Percentiles rank a stretch among this genome's conserved stretches.
These are phyloP conservation scores for Irpex sp. DNA, from an alignment of 1,284 basidiomycete genomes.

Conservation along the genomic window DNA sequence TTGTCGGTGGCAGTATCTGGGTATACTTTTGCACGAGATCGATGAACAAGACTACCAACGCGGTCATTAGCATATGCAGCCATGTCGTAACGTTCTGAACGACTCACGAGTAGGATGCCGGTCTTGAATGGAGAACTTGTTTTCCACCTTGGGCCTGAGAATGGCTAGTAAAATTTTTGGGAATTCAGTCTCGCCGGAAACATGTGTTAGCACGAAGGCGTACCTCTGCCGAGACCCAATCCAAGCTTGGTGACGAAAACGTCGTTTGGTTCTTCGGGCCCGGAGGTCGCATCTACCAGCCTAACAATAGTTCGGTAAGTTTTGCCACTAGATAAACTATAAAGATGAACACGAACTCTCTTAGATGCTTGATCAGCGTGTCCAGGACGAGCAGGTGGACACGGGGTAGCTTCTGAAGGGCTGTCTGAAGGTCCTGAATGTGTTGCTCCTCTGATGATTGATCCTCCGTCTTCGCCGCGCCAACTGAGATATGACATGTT, in stretches of 20 bases:
- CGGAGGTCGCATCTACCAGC: constrained; percentile 61
- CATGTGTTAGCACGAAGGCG: constrained; percentile 28
- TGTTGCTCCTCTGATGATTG: constrained; percentile 53
- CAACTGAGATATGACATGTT: constrained; percentile 35
- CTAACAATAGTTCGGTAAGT: constrained; percentile 31
- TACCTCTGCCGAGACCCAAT: constrained; percentile 82
- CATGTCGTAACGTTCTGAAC: not conserved
- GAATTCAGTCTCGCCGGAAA: constrained; percentile 4
- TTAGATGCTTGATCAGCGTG: constrained; percentile 75
- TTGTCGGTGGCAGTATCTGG: constrained; percentile 75
- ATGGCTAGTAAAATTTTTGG: constrained; percentile 48
- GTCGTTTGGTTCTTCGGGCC: constrained; percentile 63
- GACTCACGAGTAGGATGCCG: constrained; percentile 73
- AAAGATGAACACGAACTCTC: constrained; percentile 40
- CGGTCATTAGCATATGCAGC: not conserved
- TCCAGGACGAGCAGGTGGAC: constrained; percentile 85
- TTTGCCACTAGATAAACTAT: not conserved
- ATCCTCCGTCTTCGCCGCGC: constrained; percentile 51
- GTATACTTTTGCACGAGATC: constrained; percentile 82
- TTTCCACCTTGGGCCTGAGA: constrained; percentile 80
- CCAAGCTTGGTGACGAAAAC: constrained; percentile 85
- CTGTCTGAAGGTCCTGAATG: constrained; percentile 64
- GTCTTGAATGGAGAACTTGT: constrained; percentile 80
- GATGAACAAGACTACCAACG: constrained; percentile 63
- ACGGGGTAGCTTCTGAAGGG: constrained; percentile 73